Conservation (phyloP, 169 alveolate species). For the Plasmodium inui region DNA sequence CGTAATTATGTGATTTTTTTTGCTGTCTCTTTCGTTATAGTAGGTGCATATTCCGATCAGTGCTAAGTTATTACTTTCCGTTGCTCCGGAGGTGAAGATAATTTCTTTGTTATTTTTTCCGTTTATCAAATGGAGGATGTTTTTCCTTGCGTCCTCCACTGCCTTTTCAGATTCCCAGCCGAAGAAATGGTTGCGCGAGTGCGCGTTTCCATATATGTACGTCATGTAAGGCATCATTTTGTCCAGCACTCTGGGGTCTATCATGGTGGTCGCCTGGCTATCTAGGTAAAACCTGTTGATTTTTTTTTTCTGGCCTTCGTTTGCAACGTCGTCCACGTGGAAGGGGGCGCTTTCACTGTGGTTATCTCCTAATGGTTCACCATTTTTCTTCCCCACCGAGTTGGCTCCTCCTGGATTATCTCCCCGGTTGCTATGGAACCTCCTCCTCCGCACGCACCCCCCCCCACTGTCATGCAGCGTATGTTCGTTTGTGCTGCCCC, state of each 20-base stretch:
- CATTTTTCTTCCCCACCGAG: neutral
- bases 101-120: conserved; percentile 93
- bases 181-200: conserved; percentile 95
- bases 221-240: conserved; percentile 97
- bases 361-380: neutral
- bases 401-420: neutral
- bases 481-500: neutral
- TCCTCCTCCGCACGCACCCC: neutral
- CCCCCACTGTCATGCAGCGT: neutral
- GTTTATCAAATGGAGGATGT: conserved; percentile 89
- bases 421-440: neutral
- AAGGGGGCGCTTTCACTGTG: neutral
- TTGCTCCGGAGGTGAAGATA: conserved; percentile 99
- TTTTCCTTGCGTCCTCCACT: conserved; percentile 93
- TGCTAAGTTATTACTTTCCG: conserved; percentile 98
- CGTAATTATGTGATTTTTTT: conserved; percentile 95
- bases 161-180: conserved; percentile 98
- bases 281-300: conserved; percentile 91
- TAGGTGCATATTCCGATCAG: conserved; percentile 93
- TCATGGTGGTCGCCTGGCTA: conserved; percentile 97
- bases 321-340: conserved; percentile 1
- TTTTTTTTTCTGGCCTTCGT: conserved; percentile 45
- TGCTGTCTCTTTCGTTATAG: conserved; percentile 79
- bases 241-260: conserved; percentile 98
- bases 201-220: conserved; percentile 97